Conservation (phyloP, 2,329 filamentous ascomycete species). For the Colletotrichum siamense region DNA sequence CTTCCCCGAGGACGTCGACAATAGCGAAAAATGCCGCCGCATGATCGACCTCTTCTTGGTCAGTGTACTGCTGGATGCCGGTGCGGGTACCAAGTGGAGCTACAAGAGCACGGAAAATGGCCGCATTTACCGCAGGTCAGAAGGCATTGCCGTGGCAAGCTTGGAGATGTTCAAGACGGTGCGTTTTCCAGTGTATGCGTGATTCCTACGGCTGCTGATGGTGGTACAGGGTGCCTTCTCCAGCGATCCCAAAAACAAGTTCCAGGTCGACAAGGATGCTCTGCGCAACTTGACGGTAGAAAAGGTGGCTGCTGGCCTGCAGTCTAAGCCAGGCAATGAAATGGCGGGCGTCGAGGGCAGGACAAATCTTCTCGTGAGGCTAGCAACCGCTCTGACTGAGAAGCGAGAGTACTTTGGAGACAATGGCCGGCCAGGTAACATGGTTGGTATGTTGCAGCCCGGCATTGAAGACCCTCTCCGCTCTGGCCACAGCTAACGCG, state of each 20-base stretch:
- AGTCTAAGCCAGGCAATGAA: slow-evolving; percentile 81
- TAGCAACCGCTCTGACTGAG: slow-evolving; percentile 75
- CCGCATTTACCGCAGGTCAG: slow-evolving; percentile 81
- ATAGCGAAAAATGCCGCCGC: slow-evolving; percentile 75
- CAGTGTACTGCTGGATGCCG: slow-evolving; percentile 84
- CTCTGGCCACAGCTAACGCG: slow-evolving; percentile 24
- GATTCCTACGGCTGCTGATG: not conserved
- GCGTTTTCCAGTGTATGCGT: slow-evolving; percentile 23
- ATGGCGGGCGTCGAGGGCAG: slow-evolving; percentile 87
- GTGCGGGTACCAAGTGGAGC: slow-evolving; percentile 87
- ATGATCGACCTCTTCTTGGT: slow-evolving; percentile 80
- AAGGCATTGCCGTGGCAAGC: slow-evolving; percentile 80
- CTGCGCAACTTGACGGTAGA: slow-evolving; percentile 77
- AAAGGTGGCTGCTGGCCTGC: slow-evolving; percentile 79
- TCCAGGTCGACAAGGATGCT: slow-evolving; percentile 86
- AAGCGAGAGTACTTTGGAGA: slow-evolving; percentile 85
- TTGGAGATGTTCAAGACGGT: slow-evolving; percentile 90
- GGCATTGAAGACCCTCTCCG: not conserved
- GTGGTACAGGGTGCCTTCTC: slow-evolving; percentile 76
- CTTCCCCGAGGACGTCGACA: slow-evolving; percentile 73
- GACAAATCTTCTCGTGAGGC: slow-evolving; percentile 76
- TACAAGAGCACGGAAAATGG: slow-evolving; percentile 93
- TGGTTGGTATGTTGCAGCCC: slow-evolving; percentile 72
- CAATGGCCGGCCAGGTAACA: slow-evolving; percentile 87
- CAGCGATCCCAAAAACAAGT: slow-evolving; percentile 79